Conservation (phyloP, 139 green algal genomes). For the Chlorella sp. region DNA sequence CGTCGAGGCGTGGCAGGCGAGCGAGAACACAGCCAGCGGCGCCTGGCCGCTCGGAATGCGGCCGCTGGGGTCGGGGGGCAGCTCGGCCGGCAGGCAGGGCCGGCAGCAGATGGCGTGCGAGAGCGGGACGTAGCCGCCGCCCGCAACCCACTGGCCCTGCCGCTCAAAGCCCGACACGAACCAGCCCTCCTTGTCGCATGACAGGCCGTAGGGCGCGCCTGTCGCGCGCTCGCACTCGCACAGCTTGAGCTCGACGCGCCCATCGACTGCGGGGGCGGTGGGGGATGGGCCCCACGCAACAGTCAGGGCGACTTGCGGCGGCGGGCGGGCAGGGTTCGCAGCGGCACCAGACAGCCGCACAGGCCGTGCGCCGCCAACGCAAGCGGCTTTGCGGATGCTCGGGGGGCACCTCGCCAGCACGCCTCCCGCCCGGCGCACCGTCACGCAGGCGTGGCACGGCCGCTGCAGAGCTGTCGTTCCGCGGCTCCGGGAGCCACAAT, state of each 20-base stretch:
- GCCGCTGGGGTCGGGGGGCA: conserved; percentile 35
- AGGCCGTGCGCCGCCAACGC: too few relatives aligned
- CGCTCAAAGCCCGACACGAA: conserved; percentile 61
- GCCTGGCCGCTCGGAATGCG: not conserved
- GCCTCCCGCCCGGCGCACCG: too few relatives aligned
- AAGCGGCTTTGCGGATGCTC: too few relatives aligned
- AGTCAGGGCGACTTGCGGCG: too few relatives aligned
- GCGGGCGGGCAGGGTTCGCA: too few relatives aligned
- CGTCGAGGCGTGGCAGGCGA: conserved; percentile 66
- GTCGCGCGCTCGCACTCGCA: conserved; percentile 61
- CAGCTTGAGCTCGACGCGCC: conserved; percentile 30
- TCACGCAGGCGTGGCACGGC: too few relatives aligned
- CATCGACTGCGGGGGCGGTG: not conserved
- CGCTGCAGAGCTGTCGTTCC: too few relatives aligned
- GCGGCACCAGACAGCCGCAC: too few relatives aligned
- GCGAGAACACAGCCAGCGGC: conserved; percentile 62
- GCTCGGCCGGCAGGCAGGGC: conserved; percentile 61
- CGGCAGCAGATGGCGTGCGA: conserved; percentile 77
- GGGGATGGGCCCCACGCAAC: too few relatives aligned
- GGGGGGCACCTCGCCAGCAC: too few relatives aligned
- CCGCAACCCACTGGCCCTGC: conserved; percentile 54
- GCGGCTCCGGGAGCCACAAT: too few relatives aligned
- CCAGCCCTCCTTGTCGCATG: conserved; percentile 61
- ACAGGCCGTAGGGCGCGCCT: conserved; percentile 48
- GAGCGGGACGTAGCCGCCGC: conserved; percentile 70